phyloP scores from a whole-genome alignment of 1,284 basidiomycete species.

The Sporisorium sorghi region DNA sequence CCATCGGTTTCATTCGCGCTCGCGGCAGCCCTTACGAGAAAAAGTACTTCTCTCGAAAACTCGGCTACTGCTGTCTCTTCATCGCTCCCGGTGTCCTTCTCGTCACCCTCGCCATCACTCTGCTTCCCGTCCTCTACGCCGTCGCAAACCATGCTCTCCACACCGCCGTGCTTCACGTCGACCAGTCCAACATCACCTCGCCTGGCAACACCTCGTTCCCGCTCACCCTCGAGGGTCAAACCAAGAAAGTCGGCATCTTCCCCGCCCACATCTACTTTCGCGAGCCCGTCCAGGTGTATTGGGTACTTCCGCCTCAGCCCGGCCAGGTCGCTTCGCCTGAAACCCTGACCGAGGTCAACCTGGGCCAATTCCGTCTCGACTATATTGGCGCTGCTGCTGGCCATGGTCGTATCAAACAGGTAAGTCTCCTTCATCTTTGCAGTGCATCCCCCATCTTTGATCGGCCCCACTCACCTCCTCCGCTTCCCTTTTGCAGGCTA shows the following conservation, averaged over 20 bases:
- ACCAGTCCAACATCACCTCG: slow-evolving; percentile 67
- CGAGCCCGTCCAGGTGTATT: slow-evolving; percentile 67
- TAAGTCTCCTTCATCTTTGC: slow-evolving; percentile 16
- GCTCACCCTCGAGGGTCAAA: slow-evolving; percentile 67
- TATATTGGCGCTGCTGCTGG: slow-evolving; percentile 67
- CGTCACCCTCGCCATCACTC: slow-evolving; percentile 60
- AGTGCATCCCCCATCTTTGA: background rate
- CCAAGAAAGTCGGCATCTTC: slow-evolving; percentile 70
- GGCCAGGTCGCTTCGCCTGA: slow-evolving; percentile 44
- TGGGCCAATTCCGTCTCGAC: slow-evolving; percentile 63
- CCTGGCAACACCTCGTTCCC: slow-evolving; percentile 66
- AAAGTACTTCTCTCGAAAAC: slow-evolving; percentile 64
- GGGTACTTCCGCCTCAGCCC: slow-evolving; percentile 63
- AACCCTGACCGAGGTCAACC: slow-evolving; percentile 61
- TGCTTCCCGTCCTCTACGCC: slow-evolving; percentile 68
- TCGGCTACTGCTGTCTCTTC: slow-evolving; percentile 62
- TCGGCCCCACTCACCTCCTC: slow-evolving; percentile 1
- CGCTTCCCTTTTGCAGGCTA: slow-evolving; percentile 39
- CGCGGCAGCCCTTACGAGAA: slow-evolving; percentile 67
- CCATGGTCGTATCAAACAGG: slow-evolving; percentile 69
- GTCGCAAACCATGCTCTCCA: slow-evolving; percentile 69
- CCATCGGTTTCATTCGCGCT: slow-evolving; percentile 62
- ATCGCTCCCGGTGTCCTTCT: slow-evolving; percentile 58
- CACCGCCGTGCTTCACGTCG: slow-evolving; percentile 65
- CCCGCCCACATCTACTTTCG: slow-evolving; percentile 69